Evolutionary conservation across 225 moss, liverwort and hornwort species (phyloP).

Genomic region (Climacium dendroides): DNA sequence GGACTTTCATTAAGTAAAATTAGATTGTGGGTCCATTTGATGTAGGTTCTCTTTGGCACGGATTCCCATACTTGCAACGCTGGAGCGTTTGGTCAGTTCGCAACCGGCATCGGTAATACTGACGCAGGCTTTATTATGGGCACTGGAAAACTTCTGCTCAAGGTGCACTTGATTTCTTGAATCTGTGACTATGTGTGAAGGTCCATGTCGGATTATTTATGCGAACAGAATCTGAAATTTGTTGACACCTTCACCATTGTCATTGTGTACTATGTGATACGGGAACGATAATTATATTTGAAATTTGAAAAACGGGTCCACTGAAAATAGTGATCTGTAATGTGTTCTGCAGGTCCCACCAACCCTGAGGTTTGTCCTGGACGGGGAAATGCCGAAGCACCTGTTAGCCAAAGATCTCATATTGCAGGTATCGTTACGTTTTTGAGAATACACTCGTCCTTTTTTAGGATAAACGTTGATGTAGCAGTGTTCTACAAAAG

Average conservation of each 20-base stretch:
- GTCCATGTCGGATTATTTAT: not conserved
- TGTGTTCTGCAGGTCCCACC: conserved; percentile 65
- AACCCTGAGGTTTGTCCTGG: conserved; percentile 76
- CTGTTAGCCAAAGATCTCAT: conserved; percentile 92
- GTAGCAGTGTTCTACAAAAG: not conserved
- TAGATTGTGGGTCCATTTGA: not conserved
- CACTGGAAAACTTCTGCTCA: conserved; percentile 93
- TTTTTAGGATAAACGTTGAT: not conserved
- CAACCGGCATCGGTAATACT: conserved; percentile 93
- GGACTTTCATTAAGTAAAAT: not conserved
- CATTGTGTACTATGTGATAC: not conserved
- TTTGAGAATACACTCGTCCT: not conserved
- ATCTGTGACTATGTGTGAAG: not conserved
- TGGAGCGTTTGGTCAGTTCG: conserved; percentile 97
- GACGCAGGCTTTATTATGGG: conserved; percentile 98
- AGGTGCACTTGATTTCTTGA: conserved; percentile 21
- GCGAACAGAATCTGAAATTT: not conserved
- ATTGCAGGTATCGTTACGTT: conserved; percentile 50
- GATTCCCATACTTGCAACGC: conserved; percentile 98
- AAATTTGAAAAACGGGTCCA: not conserved
- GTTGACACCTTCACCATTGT: not conserved
- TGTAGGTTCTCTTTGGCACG: conserved; percentile 95
- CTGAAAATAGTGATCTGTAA: not conserved
- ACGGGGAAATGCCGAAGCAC: conserved; percentile 83
- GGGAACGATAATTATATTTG: not conserved